Base-by-base conservation (phyloP, 139 green algal genomes). In the Chlorella sp. region DNA sequence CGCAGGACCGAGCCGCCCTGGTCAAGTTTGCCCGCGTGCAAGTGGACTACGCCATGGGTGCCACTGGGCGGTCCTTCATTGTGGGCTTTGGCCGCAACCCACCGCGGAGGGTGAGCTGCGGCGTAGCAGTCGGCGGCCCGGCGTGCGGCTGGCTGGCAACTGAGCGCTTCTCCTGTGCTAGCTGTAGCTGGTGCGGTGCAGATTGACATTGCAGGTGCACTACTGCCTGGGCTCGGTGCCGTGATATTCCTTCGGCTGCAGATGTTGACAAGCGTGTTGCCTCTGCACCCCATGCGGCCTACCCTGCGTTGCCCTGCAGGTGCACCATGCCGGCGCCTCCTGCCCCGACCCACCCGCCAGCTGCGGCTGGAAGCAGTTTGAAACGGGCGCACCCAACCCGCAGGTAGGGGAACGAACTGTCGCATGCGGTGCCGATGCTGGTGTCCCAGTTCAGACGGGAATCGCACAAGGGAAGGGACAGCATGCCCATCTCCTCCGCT, bases 41-140 rank as follows among this genome's bases (percentile, higher is more conserved):
- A 62, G 68, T 94, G 41, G 51, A 91, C 32, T 93, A 92, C 58
- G 82, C 88, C 38, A 67, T 92, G 54, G 90, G 90, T 48, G 58
- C 44, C 30, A 76, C 72, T 1, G 81, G 67, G 46, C 84, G 85
- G 34, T 85, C 56, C 20, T 92, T 88, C 73, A 69, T 93, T 1
- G 90, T 90, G 16, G 90, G 90, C 38, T 85, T 70, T 40, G 77
- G 90, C 36, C 3, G 44, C 36, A 78, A 79, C 80, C 80, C 80
- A 20, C 80, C 80, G 13, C 24, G 40, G 43, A 20, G 41, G 43
- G 79, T 84, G 78, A 65, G 78, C 13, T 76, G 41, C 14, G 6
- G 20, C 19, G 69, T 14, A 1, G 67, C 32, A 4, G 9, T 73
- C 32, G 65, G 65, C 34, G 30, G 11, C 32, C 65, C 65, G 43